Base-by-base conservation (phyloP, 352 stramenopile genomes). In the Hyaloperonospora arabidopsidis region DNA sequence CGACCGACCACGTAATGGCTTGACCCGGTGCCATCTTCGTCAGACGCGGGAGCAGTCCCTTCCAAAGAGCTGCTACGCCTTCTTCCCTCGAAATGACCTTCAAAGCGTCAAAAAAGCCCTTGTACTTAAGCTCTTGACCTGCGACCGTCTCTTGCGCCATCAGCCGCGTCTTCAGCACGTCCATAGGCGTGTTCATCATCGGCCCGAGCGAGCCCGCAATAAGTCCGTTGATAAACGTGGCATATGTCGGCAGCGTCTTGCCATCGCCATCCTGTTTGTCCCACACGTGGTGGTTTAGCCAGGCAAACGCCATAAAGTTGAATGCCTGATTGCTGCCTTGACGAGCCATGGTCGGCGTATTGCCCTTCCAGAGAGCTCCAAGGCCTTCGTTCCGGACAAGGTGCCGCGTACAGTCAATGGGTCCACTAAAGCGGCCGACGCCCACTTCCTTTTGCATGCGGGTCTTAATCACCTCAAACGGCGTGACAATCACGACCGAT, bases 381-480 rank as follows among this genome's bases (percentile, higher is more conserved):
- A 94, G 43, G 28, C 95, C 95, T 72, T 99, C 95, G 65, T 98
- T 96, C 41, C 70, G 68, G 2, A 97, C 74, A 49, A 99, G 85
- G 29, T 97, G 76, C 21, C 75, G 69, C 7, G 93, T 95, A 35
- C 94, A 98, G 72, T 98, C 94, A 14, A 98, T 61, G 1, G 86
- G 84, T 4, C 84, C 84, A n/a, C 61, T 83, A 65, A 86, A 86
- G 8, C 96, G 90, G 52, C 97, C 96, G 17, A 92, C 68, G 32
- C 86, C 80, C 39, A 95, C 78, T 68, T 98, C 89, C 51, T 96
- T 86, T 70, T 98, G 94, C 87, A 98, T 97, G 49, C 96, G 84
- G 80, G 83, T 98, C 78, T 98, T 98, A 67, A 97, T 97, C n/a
- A 98, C 94, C 70, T 98, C 96, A 40, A 97, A 97, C 1, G 96